Conservation (phyloP, 2,329 filamentous ascomycete genomes). For the Zopfia rhizophila region DNA sequence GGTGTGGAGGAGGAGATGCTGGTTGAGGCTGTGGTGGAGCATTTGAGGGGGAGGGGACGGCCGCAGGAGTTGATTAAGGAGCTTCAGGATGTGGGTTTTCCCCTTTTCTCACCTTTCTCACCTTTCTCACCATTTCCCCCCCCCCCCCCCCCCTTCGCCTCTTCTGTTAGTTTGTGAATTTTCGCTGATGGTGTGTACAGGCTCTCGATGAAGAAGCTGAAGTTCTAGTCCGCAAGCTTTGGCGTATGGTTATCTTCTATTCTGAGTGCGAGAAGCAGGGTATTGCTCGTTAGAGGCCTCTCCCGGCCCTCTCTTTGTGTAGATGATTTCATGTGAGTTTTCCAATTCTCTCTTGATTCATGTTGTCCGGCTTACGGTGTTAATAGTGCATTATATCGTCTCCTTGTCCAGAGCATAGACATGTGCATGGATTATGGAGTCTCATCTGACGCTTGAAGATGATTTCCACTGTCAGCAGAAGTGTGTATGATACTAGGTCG, state of each 20-base stretch:
- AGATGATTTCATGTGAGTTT: too few relatives aligned
- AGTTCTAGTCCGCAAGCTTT: conserved; percentile 93
- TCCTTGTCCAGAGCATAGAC: too few relatives aligned
- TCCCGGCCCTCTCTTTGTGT: too few relatives aligned
- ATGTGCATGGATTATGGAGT: too few relatives aligned
- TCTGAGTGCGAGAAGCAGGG: conserved; percentile 94
- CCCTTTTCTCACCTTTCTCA: conserved; percentile 5
- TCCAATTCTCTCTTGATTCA: too few relatives aligned
- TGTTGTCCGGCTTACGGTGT: too few relatives aligned
- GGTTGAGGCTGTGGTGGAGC: conserved; percentile 90
- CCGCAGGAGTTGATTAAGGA: conserved; percentile 87
- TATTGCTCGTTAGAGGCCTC: too few relatives aligned
- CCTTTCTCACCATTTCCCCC: conserved; percentile 2
- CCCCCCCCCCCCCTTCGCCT: neutral
- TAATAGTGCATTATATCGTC: too few relatives aligned
- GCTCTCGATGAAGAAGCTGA: conserved; percentile 95
- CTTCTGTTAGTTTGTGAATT: neutral
- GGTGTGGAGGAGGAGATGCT: conserved; percentile 96
- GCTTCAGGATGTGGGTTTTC: conserved; percentile 77
- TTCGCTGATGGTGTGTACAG: conserved; percentile 59
- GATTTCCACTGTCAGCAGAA: too few relatives aligned
- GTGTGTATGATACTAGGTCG: too few relatives aligned
- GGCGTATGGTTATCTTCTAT: conserved; percentile 98
- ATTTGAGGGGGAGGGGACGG: conserved; percentile 77
- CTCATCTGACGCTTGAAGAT: too few relatives aligned